Conservation (phyloP, 2,329 filamentous ascomycete species). For the Colletotrichum sp. region DNA sequence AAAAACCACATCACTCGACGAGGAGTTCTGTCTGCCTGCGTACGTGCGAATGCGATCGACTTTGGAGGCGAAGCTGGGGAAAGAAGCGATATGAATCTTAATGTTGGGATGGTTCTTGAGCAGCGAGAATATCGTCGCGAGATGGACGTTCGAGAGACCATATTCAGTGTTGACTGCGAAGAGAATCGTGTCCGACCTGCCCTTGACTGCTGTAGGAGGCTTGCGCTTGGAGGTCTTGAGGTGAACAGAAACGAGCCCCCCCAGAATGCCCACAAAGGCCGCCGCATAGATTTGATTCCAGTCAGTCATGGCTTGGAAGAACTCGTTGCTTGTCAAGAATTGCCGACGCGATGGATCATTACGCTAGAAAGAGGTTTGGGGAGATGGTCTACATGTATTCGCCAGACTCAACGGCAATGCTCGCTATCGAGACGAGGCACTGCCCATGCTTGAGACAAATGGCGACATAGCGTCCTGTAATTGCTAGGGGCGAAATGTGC, state of each 20-base stretch:
- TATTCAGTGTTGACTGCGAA: constrained; percentile 36
- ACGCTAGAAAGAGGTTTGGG: background rate
- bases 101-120: constrained; percentile 35
- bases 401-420: background rate
- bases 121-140: constrained; percentile 38
- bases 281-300: background rate
- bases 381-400: background rate
- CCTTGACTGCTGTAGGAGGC: background rate
- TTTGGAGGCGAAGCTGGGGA: constrained; percentile 20
- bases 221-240: background rate
- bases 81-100: constrained; percentile 40
- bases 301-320: background rate
- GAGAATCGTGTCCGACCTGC: constrained; percentile 35
- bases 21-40: constrained; percentile 20
- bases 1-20: constrained; percentile 25
- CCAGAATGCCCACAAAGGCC: background rate
- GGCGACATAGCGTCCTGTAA: background rate
- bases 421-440: background rate
- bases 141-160: constrained; percentile 40
- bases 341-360: background rate
- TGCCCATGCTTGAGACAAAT: background rate
- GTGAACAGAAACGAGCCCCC: background rate
- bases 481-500: background rate
- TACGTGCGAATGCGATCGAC: constrained; percentile 16
- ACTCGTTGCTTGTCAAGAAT: background rate